Conservation (phyloP, 2,329 filamentous ascomycete genomes). For the Exophiala viscosa region DNA sequence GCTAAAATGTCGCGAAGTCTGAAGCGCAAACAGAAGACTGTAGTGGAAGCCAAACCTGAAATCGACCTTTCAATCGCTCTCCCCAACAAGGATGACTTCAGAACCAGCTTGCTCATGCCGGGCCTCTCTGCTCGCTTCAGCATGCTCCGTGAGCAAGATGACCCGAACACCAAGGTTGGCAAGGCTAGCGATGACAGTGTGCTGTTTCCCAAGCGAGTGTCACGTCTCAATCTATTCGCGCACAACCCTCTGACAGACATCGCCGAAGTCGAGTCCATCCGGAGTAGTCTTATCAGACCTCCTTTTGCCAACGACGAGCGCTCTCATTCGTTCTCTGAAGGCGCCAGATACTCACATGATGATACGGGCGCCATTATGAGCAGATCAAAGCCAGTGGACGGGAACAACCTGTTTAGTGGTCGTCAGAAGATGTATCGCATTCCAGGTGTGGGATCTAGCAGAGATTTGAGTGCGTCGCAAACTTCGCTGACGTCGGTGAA, state of each 20-base stretch:
- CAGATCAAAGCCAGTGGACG: constrained; percentile 75
- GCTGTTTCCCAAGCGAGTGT: constrained; percentile 74
- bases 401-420: constrained; percentile 90
- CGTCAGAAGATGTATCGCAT: constrained; percentile 95
- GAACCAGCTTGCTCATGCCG: constrained; percentile 93
- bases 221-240: constrained; percentile 70
- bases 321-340: constrained; percentile 61
- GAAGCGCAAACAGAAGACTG: constrained; percentile 50
- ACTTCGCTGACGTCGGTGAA: constrained; percentile 48
- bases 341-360: constrained; percentile 60
- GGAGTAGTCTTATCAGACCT: constrained; percentile 53
- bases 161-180: constrained; percentile 80
- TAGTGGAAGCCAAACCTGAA: constrained; percentile 51
- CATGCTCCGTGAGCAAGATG: constrained; percentile 92
- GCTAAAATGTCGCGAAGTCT: constrained; percentile 32
- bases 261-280: constrained; percentile 81
- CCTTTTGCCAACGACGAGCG: constrained; percentile 58
- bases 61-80: constrained; percentile 71
- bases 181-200: constrained; percentile 97
- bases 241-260: constrained; percentile 71
- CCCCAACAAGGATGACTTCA: constrained; percentile 82
- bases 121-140: constrained; percentile 93
- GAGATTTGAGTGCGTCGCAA: constrained; percentile 10
- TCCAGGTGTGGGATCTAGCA: constrained; percentile 43
- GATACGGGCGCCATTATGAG: constrained; percentile 75